These are phyloP conservation scores for Pyrenophora seminiperda DNA, from an alignment of 2,329 filamentous ascomycete species.

Conservation along the genomic window DNA sequence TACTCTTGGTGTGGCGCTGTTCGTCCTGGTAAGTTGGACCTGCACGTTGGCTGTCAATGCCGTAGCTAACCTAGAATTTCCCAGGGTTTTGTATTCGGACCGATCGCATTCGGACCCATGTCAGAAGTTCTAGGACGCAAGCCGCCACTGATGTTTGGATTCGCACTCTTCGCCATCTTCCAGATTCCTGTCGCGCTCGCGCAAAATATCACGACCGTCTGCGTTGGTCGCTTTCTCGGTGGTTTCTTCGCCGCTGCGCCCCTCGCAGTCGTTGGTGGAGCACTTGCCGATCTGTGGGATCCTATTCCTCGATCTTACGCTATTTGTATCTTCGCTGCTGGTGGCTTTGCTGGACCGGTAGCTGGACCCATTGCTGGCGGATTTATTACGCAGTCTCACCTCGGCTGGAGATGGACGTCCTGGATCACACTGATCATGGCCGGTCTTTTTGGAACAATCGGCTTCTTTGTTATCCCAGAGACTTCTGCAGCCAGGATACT, in stretches of 20 bases:
- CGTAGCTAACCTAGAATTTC: neutral
- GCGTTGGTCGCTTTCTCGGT: constrained; percentile 58
- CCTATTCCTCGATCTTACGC: constrained; percentile 45
- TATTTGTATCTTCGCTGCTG: constrained; percentile 45
- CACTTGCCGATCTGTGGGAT: constrained; percentile 45
- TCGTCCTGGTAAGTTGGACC: constrained; percentile 46
- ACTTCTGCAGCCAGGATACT: constrained; percentile 40
- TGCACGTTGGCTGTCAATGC: neutral
- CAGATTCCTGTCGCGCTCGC: constrained; percentile 48
- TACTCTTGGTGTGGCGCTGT: constrained; percentile 56
- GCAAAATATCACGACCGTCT: constrained; percentile 58
- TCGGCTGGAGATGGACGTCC: constrained; percentile 47
- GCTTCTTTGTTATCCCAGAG: constrained; percentile 35
- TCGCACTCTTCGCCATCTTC: constrained; percentile 48
- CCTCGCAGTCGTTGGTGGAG: constrained; percentile 43
- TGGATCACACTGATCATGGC: constrained; percentile 48
- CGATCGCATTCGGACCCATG: constrained; percentile 54
- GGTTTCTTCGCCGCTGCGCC: constrained; percentile 57
- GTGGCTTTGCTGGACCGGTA: constrained; percentile 44
- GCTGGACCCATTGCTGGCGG: constrained; percentile 56
- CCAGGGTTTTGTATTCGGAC: constrained; percentile 58
- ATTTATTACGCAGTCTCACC: constrained; percentile 41
- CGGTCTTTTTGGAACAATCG: constrained; percentile 31
- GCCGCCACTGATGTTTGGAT: constrained; percentile 40
- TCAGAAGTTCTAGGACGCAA: constrained; percentile 57